Base-by-base conservation (phyloP, 2,329 filamentous ascomycete genomes). In the Hypoxylon sp. region DNA sequence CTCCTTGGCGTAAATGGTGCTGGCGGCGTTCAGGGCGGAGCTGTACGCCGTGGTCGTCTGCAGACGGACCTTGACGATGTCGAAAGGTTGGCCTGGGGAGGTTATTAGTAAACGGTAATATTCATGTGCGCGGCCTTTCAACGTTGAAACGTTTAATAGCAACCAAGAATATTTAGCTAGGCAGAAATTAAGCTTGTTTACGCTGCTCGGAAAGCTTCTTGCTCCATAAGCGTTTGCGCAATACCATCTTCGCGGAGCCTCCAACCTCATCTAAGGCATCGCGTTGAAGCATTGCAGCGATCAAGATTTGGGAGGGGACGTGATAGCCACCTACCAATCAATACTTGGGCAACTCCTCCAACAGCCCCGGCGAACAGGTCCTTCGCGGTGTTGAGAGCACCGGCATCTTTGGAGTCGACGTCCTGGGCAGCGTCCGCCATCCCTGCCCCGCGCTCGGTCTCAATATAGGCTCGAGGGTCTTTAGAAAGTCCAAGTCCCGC, bases 1-100 rank as follows among this genome's bases (percentile, higher is more conserved):
- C 79, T 99, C 95, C 74, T 92, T 90, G 73, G 87, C 89, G 80
- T 92, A 92, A 81, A 99, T 98, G 67, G 90, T 87, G 53, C 85
- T 85, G 6, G 94, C 95, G 70, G 92, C 92, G 72, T 92, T 85
- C 48, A 96, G 79, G 55, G 95, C 95, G 68, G 87, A 90, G 55
- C 87, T 84, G 84, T 97, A 97, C 71, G 92, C 87, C 20, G 85
- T 89, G 56, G 91, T 91, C 15, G 95, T 99, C 79, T 99, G 95
- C 50, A 99, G 86, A 58, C 95, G 92, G 73, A 99, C 95, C 82
- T 99, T 99, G 82, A 99, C 90, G 68, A 97, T 98, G 83, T 97
- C 94, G 76, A 90, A 90, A 62, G 87, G 88, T 77, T 90, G 88
- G 74, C 88, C 87, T 90, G 73, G 17, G 73, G 17, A 43, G 11